A percentile compares a stretch with the other conserved stretches of the same genome.
Evolutionary conservation across 495 filamentous ascomycete species (phyloP).

Genomic region (Venustampulla echinocandica): DNA sequence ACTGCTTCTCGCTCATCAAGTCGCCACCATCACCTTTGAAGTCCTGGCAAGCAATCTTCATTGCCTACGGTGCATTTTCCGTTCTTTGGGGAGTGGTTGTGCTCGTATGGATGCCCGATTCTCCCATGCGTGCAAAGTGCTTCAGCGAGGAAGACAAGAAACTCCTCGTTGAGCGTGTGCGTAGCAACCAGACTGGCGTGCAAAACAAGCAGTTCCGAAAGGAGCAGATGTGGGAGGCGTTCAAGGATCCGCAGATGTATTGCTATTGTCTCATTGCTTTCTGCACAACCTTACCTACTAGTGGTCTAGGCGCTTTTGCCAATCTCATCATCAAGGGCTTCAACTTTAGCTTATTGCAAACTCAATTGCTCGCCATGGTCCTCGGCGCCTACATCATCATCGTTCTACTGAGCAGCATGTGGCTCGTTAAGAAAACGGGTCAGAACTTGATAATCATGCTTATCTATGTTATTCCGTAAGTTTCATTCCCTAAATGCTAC

Average conservation of each 20-base stretch:
- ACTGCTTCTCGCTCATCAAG: constrained; percentile 17
- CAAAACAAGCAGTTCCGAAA: constrained; percentile 61
- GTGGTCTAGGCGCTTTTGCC: constrained; percentile 57
- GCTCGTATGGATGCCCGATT: constrained; percentile 57
- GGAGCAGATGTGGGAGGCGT: constrained; percentile 53
- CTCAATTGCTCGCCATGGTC: constrained; percentile 58
- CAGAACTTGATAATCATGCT: constrained; percentile 60
- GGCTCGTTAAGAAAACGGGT: constrained; percentile 51
- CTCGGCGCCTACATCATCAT: constrained; percentile 63
- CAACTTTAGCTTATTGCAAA: constrained; percentile 41
- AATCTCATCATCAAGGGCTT: constrained; percentile 51
- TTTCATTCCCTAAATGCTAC: neutral
- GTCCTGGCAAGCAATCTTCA: constrained; percentile 40
- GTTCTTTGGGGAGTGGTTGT: constrained; percentile 51
- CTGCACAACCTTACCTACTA: constrained; percentile 59
- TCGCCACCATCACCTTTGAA: constrained; percentile 9
- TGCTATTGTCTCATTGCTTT: constrained; percentile 45
- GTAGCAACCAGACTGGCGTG: constrained; percentile 61
- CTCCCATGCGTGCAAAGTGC: constrained; percentile 61
- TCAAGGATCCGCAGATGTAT: constrained; percentile 47
- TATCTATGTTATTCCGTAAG: constrained; percentile 22
- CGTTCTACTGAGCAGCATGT: constrained; percentile 52
- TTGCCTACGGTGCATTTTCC: constrained; percentile 56
- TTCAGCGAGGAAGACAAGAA: constrained; percentile 51
- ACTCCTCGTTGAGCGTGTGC: constrained; percentile 54